These are phyloP conservation scores for Thalassiosira ordinaria DNA, from an alignment of 352 stramenopile genomes.

Conservation along the genomic window DNA sequence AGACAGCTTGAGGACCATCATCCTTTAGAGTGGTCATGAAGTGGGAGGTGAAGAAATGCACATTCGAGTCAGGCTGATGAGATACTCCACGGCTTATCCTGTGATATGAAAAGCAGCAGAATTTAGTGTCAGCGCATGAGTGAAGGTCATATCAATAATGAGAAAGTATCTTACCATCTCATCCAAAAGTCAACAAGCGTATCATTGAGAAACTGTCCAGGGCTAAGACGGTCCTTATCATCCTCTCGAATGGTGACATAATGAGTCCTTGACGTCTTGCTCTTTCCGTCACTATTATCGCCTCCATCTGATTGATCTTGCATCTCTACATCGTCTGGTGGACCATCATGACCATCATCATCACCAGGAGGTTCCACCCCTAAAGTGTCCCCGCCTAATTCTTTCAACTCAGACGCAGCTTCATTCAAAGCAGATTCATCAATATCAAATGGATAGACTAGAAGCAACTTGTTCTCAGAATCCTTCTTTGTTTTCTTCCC, in stretches of 20 bases:
- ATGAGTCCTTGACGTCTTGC: constrained; percentile 45
- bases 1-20: constrained; percentile 71
- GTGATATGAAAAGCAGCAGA: constrained; percentile 27
- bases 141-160: too few relatives aligned
- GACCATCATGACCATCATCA: neutral
- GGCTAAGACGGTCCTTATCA: constrained; percentile 89
- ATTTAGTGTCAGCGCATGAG: neutral
- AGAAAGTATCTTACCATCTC: constrained; percentile 69
- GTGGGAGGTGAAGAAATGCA: constrained; percentile 95
- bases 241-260: constrained; percentile 86
- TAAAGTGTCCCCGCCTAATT: constrained; percentile 45
- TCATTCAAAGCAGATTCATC: constrained; percentile 40
- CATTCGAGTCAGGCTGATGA: constrained; percentile 35
- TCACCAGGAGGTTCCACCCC: constrained; percentile 17
- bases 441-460: constrained; percentile 66
- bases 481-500: constrained; percentile 31
- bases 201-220: constrained; percentile 91
- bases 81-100: constrained; percentile 75
- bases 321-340: neutral
- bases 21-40: constrained; percentile 93
- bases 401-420: constrained; percentile 35
- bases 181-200: constrained; percentile 87
- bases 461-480: constrained; percentile 45
- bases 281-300: constrained; percentile 22
- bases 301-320: constrained; percentile 14